Percentiles rank a stretch among this genome's conserved stretches.
phyloP scores from a whole-genome alignment of 225 moss, liverwort and hornwort genomes.

The Ulota crispa region DNA sequence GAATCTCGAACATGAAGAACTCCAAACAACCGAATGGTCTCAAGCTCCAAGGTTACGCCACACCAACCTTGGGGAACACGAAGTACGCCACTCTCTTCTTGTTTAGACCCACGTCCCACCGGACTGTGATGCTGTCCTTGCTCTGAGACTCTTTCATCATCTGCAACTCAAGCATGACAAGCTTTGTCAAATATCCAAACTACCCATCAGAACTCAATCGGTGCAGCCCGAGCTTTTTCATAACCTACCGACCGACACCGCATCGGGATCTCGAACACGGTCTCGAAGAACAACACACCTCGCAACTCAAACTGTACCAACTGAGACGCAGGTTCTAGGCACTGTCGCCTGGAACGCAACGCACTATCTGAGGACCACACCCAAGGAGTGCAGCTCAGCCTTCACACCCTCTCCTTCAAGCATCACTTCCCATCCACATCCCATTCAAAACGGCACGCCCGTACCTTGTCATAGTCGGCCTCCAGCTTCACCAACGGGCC shows the following conservation, averaged over 20 bases:
- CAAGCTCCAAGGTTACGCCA: background rate
- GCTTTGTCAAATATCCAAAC: background rate
- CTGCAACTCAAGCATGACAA: slow-evolving; percentile 39
- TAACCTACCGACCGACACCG: background rate
- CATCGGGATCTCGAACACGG: background rate
- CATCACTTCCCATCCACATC: background rate
- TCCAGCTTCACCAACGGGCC: slow-evolving; percentile 93
- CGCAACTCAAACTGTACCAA: background rate
- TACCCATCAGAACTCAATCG: background rate
- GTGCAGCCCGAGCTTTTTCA: background rate
- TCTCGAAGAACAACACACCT: background rate
- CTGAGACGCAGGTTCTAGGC: background rate
- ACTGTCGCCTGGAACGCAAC: background rate
- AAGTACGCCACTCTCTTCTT: slow-evolving; percentile 97
- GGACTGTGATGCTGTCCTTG: slow-evolving; percentile 92
- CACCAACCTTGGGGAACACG: slow-evolving; percentile 86
- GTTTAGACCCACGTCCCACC: slow-evolving; percentile 96
- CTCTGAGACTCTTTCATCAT: slow-evolving; percentile 99
- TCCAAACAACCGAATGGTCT: background rate
- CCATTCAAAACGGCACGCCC: background rate
- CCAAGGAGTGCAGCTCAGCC: background rate
- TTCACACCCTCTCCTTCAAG: background rate
- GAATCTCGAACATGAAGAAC: background rate
- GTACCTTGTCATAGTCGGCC: slow-evolving; percentile 96
- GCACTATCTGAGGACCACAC: background rate